Conservation (phyloP, 176 grass and related monocot genomes). For the Coix lacrymajobi region DNA sequence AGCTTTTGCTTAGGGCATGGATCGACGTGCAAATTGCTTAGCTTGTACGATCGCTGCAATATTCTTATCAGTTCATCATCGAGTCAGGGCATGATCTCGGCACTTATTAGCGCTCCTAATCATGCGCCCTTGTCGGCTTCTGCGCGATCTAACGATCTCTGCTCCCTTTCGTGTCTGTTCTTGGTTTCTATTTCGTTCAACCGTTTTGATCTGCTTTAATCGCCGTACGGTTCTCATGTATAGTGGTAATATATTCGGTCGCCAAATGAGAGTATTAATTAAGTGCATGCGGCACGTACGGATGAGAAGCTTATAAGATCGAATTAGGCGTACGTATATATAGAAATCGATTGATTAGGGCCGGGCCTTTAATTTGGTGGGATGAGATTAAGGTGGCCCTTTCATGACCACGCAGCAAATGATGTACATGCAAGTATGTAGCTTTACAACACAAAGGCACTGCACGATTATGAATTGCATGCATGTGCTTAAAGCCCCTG, state of each 20-base stretch:
- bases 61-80: slow-evolving; percentile 22
- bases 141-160: background rate
- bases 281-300: too few relatives aligned
- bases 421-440: background rate
- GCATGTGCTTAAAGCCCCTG: background rate
- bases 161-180: background rate
- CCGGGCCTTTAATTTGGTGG: too few relatives aligned
- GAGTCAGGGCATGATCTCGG: slow-evolving; percentile 21
- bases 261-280: background rate
- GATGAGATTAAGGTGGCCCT: background rate
- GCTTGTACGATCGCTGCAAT: slow-evolving; percentile 20
- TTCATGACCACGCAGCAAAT: background rate
- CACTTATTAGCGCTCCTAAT: slow-evolving; percentile 33
- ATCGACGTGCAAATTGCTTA: slow-evolving; percentile 31
- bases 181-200: background rate
- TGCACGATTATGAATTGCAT: background rate
- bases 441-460: background rate
- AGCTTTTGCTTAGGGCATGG: background rate
- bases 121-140: slow-evolving; percentile 21
- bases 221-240: background rate
- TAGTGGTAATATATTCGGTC: background rate
- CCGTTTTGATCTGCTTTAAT: background rate
- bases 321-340: background rate
- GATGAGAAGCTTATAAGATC: background rate
- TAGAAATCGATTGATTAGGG: background rate